Evolutionary conservation across 2,329 filamentous ascomycete species (phyloP).

Genomic region (Seiridium unicorne): DNA sequence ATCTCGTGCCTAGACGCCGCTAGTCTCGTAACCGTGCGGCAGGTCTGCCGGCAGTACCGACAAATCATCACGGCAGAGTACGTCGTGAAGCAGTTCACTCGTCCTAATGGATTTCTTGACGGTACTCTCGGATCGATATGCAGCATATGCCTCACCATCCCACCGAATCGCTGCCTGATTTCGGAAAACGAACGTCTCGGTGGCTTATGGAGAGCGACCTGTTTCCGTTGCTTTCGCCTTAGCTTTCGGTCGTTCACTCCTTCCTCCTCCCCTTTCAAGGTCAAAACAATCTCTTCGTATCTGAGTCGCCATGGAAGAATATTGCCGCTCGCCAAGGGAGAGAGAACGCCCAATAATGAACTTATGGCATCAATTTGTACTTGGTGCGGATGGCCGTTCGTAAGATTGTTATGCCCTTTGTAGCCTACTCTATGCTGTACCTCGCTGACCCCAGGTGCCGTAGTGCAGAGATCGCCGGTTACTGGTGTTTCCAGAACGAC

Average conservation of each 20-base stretch:
- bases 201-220: slow-evolving; percentile 22
- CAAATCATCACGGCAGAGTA: slow-evolving; percentile 23
- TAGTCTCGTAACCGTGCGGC: slow-evolving; percentile 22
- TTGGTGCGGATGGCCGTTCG: too few relatives aligned
- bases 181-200: slow-evolving; percentile 15
- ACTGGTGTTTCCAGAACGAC: too few relatives aligned
- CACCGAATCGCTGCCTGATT: slow-evolving; percentile 22
- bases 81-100: slow-evolving; percentile 20
- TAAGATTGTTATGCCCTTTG: too few relatives aligned
- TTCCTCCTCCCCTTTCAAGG: not conserved
- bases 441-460: too few relatives aligned
- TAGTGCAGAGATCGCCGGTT: too few relatives aligned
- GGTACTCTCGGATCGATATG: slow-evolving; percentile 19
- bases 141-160: slow-evolving; percentile 21
- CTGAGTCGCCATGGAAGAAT: not conserved
- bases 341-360: not conserved
- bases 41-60: slow-evolving; percentile 18
- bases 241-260: not conserved
- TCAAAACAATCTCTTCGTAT: not conserved
- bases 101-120: slow-evolving; percentile 11
- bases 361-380: too few relatives aligned
- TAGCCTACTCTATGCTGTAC: too few relatives aligned
- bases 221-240: slow-evolving; percentile 25
- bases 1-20: slow-evolving; percentile 21
- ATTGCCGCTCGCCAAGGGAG: not conserved